Evolutionary conservation across 345 rosid species (phyloP).

Genomic region (Viola odorata): DNA sequence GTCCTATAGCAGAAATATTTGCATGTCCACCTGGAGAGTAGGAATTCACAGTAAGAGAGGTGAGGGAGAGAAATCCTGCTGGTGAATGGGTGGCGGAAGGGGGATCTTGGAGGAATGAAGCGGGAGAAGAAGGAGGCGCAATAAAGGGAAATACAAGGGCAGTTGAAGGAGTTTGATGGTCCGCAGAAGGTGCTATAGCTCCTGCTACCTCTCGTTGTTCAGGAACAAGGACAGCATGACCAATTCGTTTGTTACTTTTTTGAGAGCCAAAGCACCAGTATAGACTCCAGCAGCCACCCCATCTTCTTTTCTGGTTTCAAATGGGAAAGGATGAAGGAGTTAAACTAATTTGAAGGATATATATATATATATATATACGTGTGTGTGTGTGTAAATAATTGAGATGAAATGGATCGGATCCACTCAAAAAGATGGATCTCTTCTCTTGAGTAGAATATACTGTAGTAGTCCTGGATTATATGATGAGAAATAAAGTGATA

Average conservation of each 20-base stretch:
- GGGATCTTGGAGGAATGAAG: conserved; percentile 80
- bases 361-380: too few relatives aligned
- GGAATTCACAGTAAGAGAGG: conserved; percentile 43
- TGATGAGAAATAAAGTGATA: too few relatives aligned
- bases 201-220: conserved; percentile 42
- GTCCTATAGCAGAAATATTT: conserved; percentile 74
- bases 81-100: conserved; percentile 78
- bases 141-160: conserved; percentile 56
- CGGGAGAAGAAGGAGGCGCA: conserved; percentile 97
- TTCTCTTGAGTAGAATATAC: too few relatives aligned
- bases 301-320: conserved; percentile 62
- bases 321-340: conserved; percentile 2
- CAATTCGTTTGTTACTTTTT: conserved; percentile 65
- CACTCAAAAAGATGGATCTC: too few relatives aligned
- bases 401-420: too few relatives aligned
- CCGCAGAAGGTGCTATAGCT: conserved; percentile 31
- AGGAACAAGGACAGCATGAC: conserved; percentile 74
- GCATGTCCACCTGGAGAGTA: conserved; percentile 64
- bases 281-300: conserved; percentile 81
- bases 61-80: conserved; percentile 50
- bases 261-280: conserved; percentile 77
- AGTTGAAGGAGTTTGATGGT: conserved; percentile 40
- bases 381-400: too few relatives aligned
- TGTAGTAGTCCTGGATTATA: too few relatives aligned
- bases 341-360: not conserved